Evolutionary conservation across 306 rosid genomes (phyloP).

Genomic region (Trichosanthes truncata): DNA sequence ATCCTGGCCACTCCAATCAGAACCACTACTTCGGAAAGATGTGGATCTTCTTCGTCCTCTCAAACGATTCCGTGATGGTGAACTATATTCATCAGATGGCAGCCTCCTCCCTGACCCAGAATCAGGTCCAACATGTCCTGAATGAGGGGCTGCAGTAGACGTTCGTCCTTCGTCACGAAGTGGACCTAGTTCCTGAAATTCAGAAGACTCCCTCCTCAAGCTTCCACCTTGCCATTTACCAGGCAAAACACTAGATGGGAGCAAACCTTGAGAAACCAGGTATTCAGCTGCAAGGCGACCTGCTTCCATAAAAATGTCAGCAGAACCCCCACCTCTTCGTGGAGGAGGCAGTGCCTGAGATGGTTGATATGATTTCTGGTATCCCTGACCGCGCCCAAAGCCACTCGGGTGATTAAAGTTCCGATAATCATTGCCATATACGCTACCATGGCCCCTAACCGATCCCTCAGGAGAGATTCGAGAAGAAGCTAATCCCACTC

Average conservation of each 20-base stretch:
- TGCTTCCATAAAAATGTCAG: conserved; percentile 70
- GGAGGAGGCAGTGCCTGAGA: conserved; percentile 19
- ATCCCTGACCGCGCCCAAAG: conserved; percentile 34
- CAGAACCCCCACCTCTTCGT: conserved; percentile 21
- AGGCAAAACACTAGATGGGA: conserved; percentile 48
- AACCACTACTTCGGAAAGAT: conserved; percentile 33
- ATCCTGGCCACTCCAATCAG: conserved; percentile 56
- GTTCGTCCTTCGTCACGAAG: conserved; percentile 40
- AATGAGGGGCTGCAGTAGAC: conserved; percentile 44
- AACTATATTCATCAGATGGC: conserved; percentile 43
- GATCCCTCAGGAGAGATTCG: conserved; percentile 38
- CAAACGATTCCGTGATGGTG: conserved; percentile 9
- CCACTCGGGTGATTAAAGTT: conserved; percentile 27
- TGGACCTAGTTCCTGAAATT: conserved; percentile 24
- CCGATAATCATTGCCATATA: conserved; percentile 26
- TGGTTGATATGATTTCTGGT: conserved; percentile 30
- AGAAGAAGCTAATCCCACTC: conserved; percentile 26
- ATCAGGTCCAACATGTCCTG: conserved; percentile 34
- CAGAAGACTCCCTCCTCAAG: conserved; percentile 38
- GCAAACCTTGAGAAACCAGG: conserved; percentile 71
- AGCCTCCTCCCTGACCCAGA: conserved; percentile 43
- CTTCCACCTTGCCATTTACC: conserved; percentile 36
- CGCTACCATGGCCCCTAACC: conserved; percentile 21
- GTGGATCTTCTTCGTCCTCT: conserved; percentile 50
- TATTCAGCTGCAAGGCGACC: conserved; percentile 93